These are phyloP conservation scores for Pseudozyma thailandica DNA, from an alignment of 1,284 basidiomycete genomes.

Conservation along the genomic window DNA sequence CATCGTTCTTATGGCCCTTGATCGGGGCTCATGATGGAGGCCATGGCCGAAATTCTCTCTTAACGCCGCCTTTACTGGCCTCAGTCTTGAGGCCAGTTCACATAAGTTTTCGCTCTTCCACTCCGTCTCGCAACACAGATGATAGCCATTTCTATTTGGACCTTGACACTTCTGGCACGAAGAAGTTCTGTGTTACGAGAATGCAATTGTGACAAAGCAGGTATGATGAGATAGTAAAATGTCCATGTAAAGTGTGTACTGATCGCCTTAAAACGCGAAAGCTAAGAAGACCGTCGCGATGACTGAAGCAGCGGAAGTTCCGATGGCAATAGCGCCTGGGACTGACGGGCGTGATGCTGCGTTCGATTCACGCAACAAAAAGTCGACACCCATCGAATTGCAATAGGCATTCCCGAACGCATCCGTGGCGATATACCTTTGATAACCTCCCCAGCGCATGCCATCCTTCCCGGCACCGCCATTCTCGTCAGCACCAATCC, in stretches of 20 bases:
- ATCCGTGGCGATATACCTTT: conserved; percentile 63
- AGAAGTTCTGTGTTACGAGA: not conserved
- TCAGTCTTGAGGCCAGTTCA: too few relatives aligned
- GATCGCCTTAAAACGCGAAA: conserved; percentile 1
- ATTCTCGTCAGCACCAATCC: conserved; percentile 58
- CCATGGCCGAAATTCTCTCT: too few relatives aligned
- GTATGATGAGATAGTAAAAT: not conserved
- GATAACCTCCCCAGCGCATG: conserved; percentile 60
- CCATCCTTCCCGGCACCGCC: conserved; percentile 60
- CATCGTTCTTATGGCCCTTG: not conserved
- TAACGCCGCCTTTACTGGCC: too few relatives aligned
- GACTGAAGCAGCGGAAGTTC: not conserved
- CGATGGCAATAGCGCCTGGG: not conserved
- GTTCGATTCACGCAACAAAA: conserved; percentile 49
- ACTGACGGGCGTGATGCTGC: not conserved
- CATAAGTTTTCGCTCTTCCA: too few relatives aligned
- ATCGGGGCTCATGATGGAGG: not conserved
- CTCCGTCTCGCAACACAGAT: too few relatives aligned
- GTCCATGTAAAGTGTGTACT: not conserved
- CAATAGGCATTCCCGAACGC: conserved; percentile 65
- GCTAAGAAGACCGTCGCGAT: conserved; percentile 1
- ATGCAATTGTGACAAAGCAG: conserved; percentile 8
- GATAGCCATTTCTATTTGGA: too few relatives aligned
- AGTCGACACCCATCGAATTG: conserved; percentile 64
- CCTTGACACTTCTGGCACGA: not conserved